Evolutionary conservation across 176 grass and related monocot genomes (phyloP).

Genomic region (Carex myosuroides): DNA sequence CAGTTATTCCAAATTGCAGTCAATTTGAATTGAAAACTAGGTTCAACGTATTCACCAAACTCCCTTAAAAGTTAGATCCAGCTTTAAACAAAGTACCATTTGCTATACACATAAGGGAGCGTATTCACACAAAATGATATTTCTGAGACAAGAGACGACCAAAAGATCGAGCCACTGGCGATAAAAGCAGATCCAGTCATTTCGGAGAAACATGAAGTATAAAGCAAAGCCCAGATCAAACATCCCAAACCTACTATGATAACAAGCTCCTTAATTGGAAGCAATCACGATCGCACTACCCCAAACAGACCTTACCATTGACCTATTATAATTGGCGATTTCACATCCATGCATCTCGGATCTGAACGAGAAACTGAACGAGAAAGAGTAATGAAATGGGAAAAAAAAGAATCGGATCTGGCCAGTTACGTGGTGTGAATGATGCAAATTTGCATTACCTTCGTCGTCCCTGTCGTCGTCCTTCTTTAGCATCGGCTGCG

Average conservation of each 20-base stretch:
- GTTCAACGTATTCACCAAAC: not conserved
- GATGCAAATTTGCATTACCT: conserved; percentile 29
- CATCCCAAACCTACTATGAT: not conserved
- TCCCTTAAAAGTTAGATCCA: not conserved
- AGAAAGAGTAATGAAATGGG: not conserved
- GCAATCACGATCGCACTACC: not conserved
- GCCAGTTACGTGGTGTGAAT: not conserved
- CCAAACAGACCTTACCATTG: not conserved
- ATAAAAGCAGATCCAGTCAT: not conserved
- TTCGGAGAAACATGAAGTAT: not conserved
- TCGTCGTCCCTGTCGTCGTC: conserved; percentile 95
- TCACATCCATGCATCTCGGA: not conserved
- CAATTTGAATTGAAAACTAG: not conserved
- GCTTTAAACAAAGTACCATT: not conserved
- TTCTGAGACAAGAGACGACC: not conserved
- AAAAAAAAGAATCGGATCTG: not conserved
- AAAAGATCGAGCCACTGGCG: not conserved
- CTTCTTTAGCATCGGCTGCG: conserved; percentile 91
- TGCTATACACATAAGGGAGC: not conserved
- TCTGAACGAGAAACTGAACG: not conserved
- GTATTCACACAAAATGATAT: not conserved
- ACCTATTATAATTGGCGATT: not conserved
- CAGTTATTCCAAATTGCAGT: not conserved
- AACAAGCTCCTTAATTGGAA: not conserved
- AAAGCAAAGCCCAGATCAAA: not conserved